Conservation (phyloP, 208 protist genomes). For the Acanthamoeba triangularis region DNA sequence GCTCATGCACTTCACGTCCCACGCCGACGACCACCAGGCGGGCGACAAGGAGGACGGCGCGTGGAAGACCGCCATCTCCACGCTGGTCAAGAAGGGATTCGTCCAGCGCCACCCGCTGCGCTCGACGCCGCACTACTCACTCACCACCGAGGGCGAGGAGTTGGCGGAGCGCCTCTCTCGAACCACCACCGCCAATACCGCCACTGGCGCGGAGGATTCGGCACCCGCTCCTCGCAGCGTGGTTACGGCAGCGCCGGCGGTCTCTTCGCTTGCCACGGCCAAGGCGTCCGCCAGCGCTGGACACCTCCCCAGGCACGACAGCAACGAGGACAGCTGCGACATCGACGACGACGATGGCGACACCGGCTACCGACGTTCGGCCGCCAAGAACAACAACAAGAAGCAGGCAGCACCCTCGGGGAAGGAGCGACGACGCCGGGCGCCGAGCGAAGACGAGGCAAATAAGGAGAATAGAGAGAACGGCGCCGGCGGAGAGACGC, state of each 20-base stretch:
- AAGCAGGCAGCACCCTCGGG: background rate
- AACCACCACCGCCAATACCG: background rate
- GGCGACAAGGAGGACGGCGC: background rate
- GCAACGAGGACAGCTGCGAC: background rate
- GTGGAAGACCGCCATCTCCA: slow-evolving; percentile 55
- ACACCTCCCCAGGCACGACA: background rate
- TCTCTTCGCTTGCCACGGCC: background rate
- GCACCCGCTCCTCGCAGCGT: too few relatives aligned
- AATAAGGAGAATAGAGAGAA: background rate
- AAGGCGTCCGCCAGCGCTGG: background rate
- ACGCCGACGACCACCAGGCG: background rate
- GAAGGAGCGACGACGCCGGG: background rate
- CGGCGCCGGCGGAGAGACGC: background rate
- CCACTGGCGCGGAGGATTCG: too few relatives aligned
- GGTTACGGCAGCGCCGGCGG: too few relatives aligned
- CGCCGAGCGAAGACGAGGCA: background rate
- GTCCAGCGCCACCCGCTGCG: slow-evolving; percentile 1
- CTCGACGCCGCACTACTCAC: background rate
- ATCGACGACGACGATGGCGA: background rate
- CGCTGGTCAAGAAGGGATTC: slow-evolving; percentile 28
- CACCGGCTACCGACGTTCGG: too few relatives aligned
- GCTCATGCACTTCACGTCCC: background rate
- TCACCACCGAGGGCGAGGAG: background rate
- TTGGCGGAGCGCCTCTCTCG: background rate
- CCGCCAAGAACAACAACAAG: too few relatives aligned